Conservation (phyloP, 2,329 filamentous ascomycete species). For the Penicillium sp. region DNA sequence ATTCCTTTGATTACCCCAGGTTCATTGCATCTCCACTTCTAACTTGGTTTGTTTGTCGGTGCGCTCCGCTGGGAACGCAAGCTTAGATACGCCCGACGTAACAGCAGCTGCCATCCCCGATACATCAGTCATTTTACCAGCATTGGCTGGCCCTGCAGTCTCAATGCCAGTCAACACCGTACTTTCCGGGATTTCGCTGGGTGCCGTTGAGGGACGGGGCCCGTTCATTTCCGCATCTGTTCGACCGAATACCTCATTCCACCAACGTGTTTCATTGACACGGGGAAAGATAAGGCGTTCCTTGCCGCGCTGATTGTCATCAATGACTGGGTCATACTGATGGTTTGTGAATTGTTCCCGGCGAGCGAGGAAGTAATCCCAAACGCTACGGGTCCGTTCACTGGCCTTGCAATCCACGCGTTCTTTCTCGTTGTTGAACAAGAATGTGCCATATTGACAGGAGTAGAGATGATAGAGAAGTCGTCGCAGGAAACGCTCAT, state of each 20-base stretch:
- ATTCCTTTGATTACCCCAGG: neutral
- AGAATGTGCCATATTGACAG: conserved; percentile 93
- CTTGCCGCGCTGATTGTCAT: conserved; percentile 74
- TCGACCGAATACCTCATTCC: conserved; percentile 82
- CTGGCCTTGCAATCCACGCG: conserved; percentile 66
- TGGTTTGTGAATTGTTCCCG: conserved; percentile 78
- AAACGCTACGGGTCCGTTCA: conserved; percentile 79
- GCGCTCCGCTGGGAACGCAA: conserved; percentile 38
- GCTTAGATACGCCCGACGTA: conserved; percentile 45
- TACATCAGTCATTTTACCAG: conserved; percentile 28
- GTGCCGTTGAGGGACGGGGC: conserved; percentile 49
- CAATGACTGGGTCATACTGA: conserved; percentile 69
- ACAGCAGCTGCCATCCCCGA: conserved; percentile 41
- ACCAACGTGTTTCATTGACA: conserved; percentile 81
- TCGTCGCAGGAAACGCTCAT: conserved; percentile 85
- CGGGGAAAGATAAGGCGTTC: conserved; percentile 82
- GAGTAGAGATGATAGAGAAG: conserved; percentile 92
- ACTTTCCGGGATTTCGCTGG: conserved; percentile 32
- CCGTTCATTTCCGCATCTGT: conserved; percentile 92
- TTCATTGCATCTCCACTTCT: conserved; percentile 52
- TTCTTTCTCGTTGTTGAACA: conserved; percentile 93
- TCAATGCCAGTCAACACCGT: conserved; percentile 60
- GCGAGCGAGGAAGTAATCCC: conserved; percentile 89
- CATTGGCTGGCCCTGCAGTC: conserved; percentile 48
- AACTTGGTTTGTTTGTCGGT: conserved; percentile 32